Evolutionary conservation across 2,329 filamentous ascomycete species (phyloP).

Genomic region (Endoconidiophora laricicola): DNA sequence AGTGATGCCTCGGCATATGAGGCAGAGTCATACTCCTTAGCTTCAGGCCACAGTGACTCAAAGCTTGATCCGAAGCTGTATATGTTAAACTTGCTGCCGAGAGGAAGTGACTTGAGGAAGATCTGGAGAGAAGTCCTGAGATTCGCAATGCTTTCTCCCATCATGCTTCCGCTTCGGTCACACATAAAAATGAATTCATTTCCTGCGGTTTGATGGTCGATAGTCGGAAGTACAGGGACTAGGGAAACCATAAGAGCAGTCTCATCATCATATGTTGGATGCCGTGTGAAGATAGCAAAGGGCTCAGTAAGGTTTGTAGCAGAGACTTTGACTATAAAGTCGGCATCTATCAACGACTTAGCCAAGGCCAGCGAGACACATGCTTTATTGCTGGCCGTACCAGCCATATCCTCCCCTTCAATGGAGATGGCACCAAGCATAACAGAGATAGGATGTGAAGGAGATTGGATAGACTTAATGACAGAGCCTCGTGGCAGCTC

Average conservation of each 20-base stretch:
- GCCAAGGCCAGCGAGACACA: slow-evolving; percentile 34
- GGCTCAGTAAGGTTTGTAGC: slow-evolving; percentile 44
- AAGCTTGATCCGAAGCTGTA: slow-evolving; percentile 43
- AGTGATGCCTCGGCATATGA: slow-evolving; percentile 26
- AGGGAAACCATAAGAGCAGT: slow-evolving; percentile 54
- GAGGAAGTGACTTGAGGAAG: slow-evolving; percentile 48
- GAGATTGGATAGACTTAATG: slow-evolving; percentile 47
- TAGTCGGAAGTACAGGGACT: slow-evolving; percentile 41
- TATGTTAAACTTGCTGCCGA: slow-evolving; percentile 52
- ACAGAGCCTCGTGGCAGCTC: slow-evolving; percentile 35
- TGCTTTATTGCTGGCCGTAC: slow-evolving; percentile 17
- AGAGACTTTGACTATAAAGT: slow-evolving; percentile 51
- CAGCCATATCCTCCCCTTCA: not conserved
- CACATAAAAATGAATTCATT: slow-evolving; percentile 54
- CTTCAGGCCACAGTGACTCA: slow-evolving; percentile 30
- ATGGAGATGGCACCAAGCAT: slow-evolving; percentile 41
- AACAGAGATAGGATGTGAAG: slow-evolving; percentile 50
- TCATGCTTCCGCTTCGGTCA: slow-evolving; percentile 55
- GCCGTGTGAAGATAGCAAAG: slow-evolving; percentile 47
- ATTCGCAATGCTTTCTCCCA: slow-evolving; percentile 30
- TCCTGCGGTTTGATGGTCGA: slow-evolving; percentile 19
- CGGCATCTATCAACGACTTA: slow-evolving; percentile 45
- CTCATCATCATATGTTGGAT: slow-evolving; percentile 43
- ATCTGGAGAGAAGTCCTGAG: slow-evolving; percentile 40
- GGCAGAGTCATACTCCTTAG: slow-evolving; percentile 28